A percentile compares a stretch with the other conserved stretches of the same genome.
Evolutionary conservation across 2,329 filamentous ascomycete genomes (phyloP).

Genomic region (Ilyonectria robusta): DNA sequence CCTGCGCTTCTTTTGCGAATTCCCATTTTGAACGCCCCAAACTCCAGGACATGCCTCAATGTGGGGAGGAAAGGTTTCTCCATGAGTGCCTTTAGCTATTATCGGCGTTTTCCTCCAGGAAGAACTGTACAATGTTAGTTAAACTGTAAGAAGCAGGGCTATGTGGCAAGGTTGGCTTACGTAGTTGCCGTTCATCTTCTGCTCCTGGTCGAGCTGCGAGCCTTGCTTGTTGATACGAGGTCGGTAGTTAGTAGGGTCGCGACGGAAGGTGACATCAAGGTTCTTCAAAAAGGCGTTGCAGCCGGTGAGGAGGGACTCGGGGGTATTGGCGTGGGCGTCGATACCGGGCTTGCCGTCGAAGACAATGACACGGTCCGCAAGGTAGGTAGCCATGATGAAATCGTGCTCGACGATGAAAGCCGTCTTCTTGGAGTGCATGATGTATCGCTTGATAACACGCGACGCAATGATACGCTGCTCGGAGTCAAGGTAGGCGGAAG

Average conservation of each 20-base stretch:
- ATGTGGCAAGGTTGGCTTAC: conserved; percentile 63
- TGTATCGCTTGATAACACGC: conserved; percentile 99
- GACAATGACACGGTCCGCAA: conserved; percentile 95
- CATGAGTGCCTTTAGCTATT: conserved; percentile 65
- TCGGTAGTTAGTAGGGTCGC: conserved; percentile 95
- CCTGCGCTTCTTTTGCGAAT: conserved; percentile 48
- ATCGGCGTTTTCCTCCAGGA: conserved; percentile 82
- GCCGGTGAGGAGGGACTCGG: conserved; percentile 92
- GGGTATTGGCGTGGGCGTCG: conserved; percentile 87
- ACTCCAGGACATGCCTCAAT: conserved; percentile 59
- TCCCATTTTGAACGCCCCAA: conserved; percentile 66
- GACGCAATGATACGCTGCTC: conserved; percentile 99
- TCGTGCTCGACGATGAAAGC: conserved; percentile 99
- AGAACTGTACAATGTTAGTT: conserved; percentile 75
- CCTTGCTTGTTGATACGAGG: conserved; percentile 98
- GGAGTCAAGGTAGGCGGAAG: conserved; percentile 96
- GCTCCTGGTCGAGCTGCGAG: conserved; percentile 97
- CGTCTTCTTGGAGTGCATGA: conserved; percentile 99
- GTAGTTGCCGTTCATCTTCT: conserved; percentile 94
- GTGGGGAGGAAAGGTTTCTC: conserved; percentile 51
- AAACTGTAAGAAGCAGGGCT: conserved; percentile 22
- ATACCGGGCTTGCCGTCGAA: conserved; percentile 96
- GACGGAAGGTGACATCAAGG: conserved; percentile 97
- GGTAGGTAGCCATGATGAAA: conserved; percentile 92
- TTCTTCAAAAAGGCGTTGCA: conserved; percentile 98